Evolutionary conservation across 371 early-diverging fungal species (phyloP), one percentile per base, ranked within the genome.

Genomic region (Fennellomyces sp.): DNA sequence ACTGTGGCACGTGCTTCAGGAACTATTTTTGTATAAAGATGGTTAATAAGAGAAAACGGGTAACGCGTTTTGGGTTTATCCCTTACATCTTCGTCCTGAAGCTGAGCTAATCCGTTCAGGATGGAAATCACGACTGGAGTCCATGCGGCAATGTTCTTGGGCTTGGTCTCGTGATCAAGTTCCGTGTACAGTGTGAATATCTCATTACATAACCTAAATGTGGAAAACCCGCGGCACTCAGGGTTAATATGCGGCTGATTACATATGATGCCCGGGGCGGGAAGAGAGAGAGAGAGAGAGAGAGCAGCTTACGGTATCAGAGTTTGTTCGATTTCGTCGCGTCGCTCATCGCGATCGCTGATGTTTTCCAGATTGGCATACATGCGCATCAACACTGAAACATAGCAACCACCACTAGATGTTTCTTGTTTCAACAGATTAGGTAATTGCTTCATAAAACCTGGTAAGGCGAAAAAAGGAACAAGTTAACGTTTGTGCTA

Each of bases 371-470:
- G 63, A 49, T 83, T 81, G 8, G 75, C 69, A 60, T 78, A 78
- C 84, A 83, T 81, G 26, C 75, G 67, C 76, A 80, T 76, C 38
- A 81, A 58, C 11, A 80, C 69, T 12, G 78, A 68, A 3, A 83
- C 75, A 65, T 81, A 83, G 23, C 80, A 78, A 11, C 80, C 76
- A 45, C 78, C 81, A 60, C 81, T 78, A 3, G 75, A 78, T 15
- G 81, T 78, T 55, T 92, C 93, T 80, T 94, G 88, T 62, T 91
- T 91, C 29, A 94, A 76, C 39, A 97, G 63, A 60, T 94, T 93
- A 17, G 97, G 97, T 64, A 94, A 66, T 39, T 94, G 91, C 30
- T 89, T 87, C 85, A 94, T 94, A 42, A 93, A 89, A 7, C 95
- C 95, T 79, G 41, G 23, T 21, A n/a, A 7, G 39, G 13, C 45